Conservation (phyloP, 2,329 filamentous ascomycete species). For the Periconia sp. region DNA sequence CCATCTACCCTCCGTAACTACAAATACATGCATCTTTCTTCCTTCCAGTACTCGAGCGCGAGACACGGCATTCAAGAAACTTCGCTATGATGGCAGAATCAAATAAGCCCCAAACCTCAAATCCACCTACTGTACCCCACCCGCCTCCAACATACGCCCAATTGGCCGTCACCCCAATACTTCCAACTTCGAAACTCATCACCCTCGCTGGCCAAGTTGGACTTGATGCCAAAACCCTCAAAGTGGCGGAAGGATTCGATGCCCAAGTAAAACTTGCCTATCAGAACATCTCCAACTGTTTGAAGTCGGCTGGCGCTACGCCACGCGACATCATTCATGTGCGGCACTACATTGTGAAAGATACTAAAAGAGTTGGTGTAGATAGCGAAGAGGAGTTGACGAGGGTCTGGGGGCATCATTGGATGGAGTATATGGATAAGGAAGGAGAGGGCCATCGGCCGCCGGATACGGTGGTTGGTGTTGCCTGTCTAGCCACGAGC, state of each 20-base stretch:
- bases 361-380: slow-evolving; percentile 32
- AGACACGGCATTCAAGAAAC: too few relatives aligned
- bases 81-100: too few relatives aligned
- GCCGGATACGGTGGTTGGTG: slow-evolving; percentile 45
- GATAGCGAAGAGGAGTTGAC: slow-evolving; percentile 31
- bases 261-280: slow-evolving; percentile 39
- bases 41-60: too few relatives aligned
- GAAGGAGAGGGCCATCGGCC: slow-evolving; percentile 40
- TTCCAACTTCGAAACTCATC: slow-evolving; percentile 35
- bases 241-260: slow-evolving; percentile 22
- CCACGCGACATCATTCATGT: slow-evolving; percentile 44
- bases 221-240: slow-evolving; percentile 13
- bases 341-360: slow-evolving; percentile 44
- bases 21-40: too few relatives aligned
- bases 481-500: slow-evolving; percentile 39
- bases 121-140: slow-evolving; percentile 30
- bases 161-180: slow-evolving; percentile 36
- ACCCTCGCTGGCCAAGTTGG: slow-evolving; percentile 43
- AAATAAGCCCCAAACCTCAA: slow-evolving; percentile 37
- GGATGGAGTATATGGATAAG: slow-evolving; percentile 45
- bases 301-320: slow-evolving; percentile 38
- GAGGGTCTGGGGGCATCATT: slow-evolving; percentile 39
- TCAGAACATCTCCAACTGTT: slow-evolving; percentile 27
- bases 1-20: too few relatives aligned
- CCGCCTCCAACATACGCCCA: slow-evolving; percentile 40